Percentiles rank a stretch among this genome's conserved stretches.
Evolutionary conservation across 306 rosid species (phyloP).

Genomic region (Citrullus colocynthis): DNA sequence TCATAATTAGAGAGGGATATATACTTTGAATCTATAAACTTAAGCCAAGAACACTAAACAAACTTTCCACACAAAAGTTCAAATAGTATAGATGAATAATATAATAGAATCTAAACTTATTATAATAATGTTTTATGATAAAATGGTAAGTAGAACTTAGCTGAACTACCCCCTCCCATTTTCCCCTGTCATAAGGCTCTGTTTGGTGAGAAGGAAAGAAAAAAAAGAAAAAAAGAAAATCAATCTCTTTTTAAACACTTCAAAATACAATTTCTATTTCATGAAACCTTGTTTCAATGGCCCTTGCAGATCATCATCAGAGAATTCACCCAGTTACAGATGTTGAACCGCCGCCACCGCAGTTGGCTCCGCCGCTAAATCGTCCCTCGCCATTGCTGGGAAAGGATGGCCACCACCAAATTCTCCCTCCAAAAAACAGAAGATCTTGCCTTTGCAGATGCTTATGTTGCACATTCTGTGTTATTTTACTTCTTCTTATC

Average conservation of each 20-base stretch:
- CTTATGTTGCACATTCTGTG: conserved; percentile 45
- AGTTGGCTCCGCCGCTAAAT: conserved; percentile 20
- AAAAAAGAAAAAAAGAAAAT: neutral
- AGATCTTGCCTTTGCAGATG: conserved; percentile 40
- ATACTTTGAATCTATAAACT: too few species aligned
- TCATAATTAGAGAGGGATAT: too few species aligned
- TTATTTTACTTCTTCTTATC: conserved; percentile 32
- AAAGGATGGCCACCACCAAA: conserved; percentile 24
- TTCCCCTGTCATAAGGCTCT: neutral
- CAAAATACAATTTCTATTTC: neutral
- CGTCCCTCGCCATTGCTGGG: conserved; percentile 23
- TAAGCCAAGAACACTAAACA: too few species aligned
- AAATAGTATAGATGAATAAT: neutral
- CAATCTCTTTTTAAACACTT: neutral
- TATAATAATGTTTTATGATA: neutral
- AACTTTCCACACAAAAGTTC: neutral
- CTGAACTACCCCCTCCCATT: conserved; percentile 30
- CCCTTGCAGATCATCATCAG: conserved; percentile 30
- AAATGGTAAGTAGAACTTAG: conserved; percentile 16
- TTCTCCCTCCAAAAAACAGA: conserved; percentile 15
- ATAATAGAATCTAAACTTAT: neutral
- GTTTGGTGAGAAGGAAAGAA: conserved; percentile 26
- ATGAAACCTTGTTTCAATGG: conserved; percentile 21
- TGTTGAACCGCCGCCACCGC: conserved; percentile 28
- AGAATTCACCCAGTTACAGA: conserved; percentile 50